Base-by-base conservation (phyloP, 2,329 filamentous ascomycete genomes). In the Chalara sp. region DNA sequence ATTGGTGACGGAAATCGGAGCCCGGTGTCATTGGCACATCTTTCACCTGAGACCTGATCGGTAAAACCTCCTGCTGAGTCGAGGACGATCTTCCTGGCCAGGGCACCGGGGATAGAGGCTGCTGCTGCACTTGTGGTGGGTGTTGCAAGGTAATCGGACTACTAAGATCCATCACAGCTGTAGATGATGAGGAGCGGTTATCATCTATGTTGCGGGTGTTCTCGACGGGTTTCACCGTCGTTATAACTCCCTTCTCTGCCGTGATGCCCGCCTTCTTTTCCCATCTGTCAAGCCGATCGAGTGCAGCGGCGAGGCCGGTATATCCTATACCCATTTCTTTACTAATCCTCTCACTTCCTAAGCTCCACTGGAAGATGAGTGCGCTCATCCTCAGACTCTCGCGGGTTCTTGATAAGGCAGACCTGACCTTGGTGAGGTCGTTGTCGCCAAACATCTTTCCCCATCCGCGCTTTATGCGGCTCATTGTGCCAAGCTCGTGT, bases 271-370 rank as follows among this genome's bases (percentile, higher is more conserved):
- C 21, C 21, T 21, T 21, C 21, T 21, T 21, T 21, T 21, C 21
- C 21, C 21, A 21, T 21, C 21, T 21, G 28, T 61, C 59, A 54
- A 80, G 67, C 50, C 75, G 72, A 43, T 84, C 79, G 8, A 87
- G 72, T 3, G 83, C 83, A 7, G 83, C 82, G 1, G 80, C 78
- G 6, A 87, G 72, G 5, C 81, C 81, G 1, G 81, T 82, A 61
- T 84, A 87, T 42, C 84, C 84, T 44, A 85, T 84, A 13, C 81
- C 81, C 41, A 80, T 74, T 10, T 80, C 75, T 12, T 76, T 75
- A 56, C 84, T 80, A 12, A 78, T 76, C 61, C 76, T 79, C 21
- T 73, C 72, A 32, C 73, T 73, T 6, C 80, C 81, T 4, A 86
- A 69, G 21, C 76, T 80, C 81, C 82, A 86, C 57, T 83, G 76